Evolutionary conservation across 2,329 filamentous ascomycete species (phyloP), one percentile per base, ranked within the genome.

Genomic region (Aspergillus viridinutans): DNA sequence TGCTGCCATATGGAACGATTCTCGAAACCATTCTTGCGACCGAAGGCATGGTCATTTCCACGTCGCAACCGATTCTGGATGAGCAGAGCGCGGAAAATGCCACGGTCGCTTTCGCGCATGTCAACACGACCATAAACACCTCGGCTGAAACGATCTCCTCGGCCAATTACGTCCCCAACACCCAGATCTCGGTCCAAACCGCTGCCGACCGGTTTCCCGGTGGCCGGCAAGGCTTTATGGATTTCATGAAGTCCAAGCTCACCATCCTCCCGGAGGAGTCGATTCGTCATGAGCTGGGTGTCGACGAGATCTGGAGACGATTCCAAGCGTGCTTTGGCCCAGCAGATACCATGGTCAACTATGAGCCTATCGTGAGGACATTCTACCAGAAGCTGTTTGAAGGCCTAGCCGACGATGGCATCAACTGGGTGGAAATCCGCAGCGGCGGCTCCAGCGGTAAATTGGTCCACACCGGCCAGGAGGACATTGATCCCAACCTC

Each of bases 261-360:
- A 87, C 85, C 1, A 86, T 96, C 57, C 88, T 86, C 0, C 77
- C 82, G 21, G 81, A 83, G 23, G 90, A 96, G 68, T 87, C 86
- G 9, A 78, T 92, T 38, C 83, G 87, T 63, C 90, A 96, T 68
- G 90, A 95, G 67, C 87, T 92, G 64, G 92, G 92, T 1, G 81
- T 92, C 17, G 87, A 94, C 69, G 88, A 88, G 57, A 86, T 95
- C 54, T 96, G 92, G 92, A 77, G 80, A 25, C 93, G 92, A 68
- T 96, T 96, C 74, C 77, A 77, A 54, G 83, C 83, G 43, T 89
- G 86, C 63, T 96, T 96, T 73, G 74, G 81, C 1, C 84, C 91
- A 6, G 81, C 92, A 25, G 83, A 83, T 42, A 86, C 84, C 14
- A 83, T 96, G 56, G 81, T 95, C 53, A 88, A 87, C 72, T 95